Conservation (phyloP, 768 basidiomycete genomes). For the Suillus decipiens region DNA sequence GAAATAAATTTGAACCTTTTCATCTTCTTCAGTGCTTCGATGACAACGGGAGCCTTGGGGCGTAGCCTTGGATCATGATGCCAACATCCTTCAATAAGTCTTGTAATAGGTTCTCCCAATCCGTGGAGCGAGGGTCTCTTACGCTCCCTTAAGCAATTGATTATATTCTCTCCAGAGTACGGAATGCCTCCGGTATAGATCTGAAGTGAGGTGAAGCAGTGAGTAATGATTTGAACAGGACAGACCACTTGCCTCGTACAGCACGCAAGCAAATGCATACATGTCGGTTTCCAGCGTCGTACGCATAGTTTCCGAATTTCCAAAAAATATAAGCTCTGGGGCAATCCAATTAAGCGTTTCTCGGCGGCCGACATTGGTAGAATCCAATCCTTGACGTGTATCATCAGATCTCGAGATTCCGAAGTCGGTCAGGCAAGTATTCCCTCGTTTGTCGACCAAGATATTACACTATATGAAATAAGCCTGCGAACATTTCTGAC, state of each 20-base stretch:
- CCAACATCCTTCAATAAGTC: conserved; percentile 9
- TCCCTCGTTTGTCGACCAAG: conserved; percentile 17
- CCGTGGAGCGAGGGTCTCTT: not conserved
- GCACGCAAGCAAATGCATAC: conserved; percentile 30
- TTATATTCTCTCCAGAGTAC: not conserved
- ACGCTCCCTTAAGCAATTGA: not conserved
- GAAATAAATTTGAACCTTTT: not conserved
- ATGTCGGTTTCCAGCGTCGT: conserved; percentile 22
- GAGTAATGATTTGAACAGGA: not conserved
- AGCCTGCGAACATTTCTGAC: not conserved
- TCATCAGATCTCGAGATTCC: conserved; percentile 29
- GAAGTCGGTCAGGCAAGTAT: conserved; percentile 29
- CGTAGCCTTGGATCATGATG: conserved; percentile 1
- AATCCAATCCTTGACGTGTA: conserved; percentile 26
- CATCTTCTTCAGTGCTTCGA: not conserved
- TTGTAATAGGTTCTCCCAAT: conserved; percentile 4
- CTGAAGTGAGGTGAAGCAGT: conserved; percentile 1
- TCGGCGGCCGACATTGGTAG: conserved; percentile 21
- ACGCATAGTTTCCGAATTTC: conserved; percentile 11
- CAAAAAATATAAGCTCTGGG: conserved; percentile 23
- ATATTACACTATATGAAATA: conserved; percentile 24
- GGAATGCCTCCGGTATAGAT: not conserved
- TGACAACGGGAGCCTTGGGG: not conserved
- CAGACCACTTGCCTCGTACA: conserved; percentile 29
- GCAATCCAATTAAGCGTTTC: conserved; percentile 27